phyloP scores from a whole-genome alignment of 371 early-diverging fungal species.

The Mitosporidium daphniae region DNA sequence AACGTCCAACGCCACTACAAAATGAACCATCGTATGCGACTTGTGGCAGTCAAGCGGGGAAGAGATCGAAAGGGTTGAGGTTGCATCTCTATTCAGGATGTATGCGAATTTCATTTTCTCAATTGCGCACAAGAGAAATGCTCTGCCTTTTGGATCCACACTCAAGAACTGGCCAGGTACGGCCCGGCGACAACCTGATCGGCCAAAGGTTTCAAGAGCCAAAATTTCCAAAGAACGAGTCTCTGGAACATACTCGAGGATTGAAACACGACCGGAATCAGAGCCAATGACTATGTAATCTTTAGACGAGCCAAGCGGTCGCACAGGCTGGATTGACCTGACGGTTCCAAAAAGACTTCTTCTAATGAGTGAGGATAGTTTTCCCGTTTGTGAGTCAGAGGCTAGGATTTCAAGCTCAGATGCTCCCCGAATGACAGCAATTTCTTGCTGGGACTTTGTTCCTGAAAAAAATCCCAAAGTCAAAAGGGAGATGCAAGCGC shows the following conservation, averaged over 20 bases:
- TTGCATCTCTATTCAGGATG: conserved; percentile 55
- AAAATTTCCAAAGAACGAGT: conserved; percentile 21
- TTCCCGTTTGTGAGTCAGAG: conserved; percentile 36
- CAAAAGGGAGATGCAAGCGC: too few relatives aligned
- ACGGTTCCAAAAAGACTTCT: conserved; percentile 49
- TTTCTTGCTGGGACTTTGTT: conserved; percentile 47
- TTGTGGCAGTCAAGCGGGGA: conserved; percentile 77
- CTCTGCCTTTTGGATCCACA: conserved; percentile 70
- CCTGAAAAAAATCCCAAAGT: conserved; percentile 86
- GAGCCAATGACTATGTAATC: conserved; percentile 58
- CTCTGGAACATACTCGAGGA: conserved; percentile 43
- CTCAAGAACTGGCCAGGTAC: conserved; percentile 80
- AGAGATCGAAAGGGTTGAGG: conserved; percentile 42
- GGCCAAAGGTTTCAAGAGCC: conserved; percentile 74
- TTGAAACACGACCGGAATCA: conserved; percentile 54
- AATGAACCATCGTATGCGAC: conserved; percentile 24
- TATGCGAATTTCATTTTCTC: conserved; percentile 80
- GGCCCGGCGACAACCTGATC: conserved; percentile 45
- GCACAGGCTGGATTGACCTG: conserved; percentile 21
- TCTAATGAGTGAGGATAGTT: conserved; percentile 19
- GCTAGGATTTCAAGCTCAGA: conserved; percentile 35
- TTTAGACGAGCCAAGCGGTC: conserved; percentile 15
- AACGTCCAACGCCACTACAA: conserved; percentile 55
- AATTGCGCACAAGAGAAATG: conserved; percentile 28
- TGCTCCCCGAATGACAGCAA: conserved; percentile 31